A percentile compares a stretch with the other conserved stretches of the same genome.
These are phyloP conservation scores for Macrolepiota dolichaula DNA, from an alignment of 768 basidiomycete species.

Conservation along the genomic window DNA sequence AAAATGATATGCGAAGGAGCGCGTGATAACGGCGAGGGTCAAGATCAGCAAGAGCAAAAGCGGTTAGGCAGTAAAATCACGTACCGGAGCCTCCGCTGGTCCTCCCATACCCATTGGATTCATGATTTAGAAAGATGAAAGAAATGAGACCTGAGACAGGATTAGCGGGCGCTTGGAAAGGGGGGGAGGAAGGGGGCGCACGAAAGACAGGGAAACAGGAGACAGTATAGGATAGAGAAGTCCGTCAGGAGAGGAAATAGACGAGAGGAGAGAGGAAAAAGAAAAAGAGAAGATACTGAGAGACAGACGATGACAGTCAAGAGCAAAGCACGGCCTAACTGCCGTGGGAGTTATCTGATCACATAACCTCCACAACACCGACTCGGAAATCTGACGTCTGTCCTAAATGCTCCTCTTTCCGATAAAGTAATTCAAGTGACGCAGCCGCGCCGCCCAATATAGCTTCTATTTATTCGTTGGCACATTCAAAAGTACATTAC, in stretches of 20 bases:
- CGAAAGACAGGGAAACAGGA: conserved; percentile 52
- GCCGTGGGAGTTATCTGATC: conserved; percentile 39
- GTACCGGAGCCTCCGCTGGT: conserved; percentile 75
- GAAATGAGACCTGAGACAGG: conserved; percentile 43
- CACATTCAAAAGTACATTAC: conserved; percentile 82
- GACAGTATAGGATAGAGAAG: conserved; percentile 51
- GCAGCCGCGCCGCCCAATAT: background rate
- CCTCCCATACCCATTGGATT: conserved; percentile 72
- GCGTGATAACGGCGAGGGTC: conserved; percentile 18
- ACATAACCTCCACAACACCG: conserved; percentile 17
- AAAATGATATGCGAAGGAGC: conserved; percentile 19
- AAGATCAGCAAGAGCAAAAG: conserved; percentile 21
- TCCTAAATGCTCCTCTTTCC: conserved; percentile 8
- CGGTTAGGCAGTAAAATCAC: conserved; percentile 32
- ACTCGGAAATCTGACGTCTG: conserved; percentile 15
- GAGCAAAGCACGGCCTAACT: conserved; percentile 33
- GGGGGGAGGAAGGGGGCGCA: conserved; percentile 27
- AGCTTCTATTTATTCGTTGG: conserved; percentile 49
- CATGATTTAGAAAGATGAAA: conserved; percentile 62
- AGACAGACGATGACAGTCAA: conserved; percentile 47
- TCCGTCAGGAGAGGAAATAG: conserved; percentile 53
- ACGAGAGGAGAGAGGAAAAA: conserved; percentile 43
- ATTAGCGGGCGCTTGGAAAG: conserved; percentile 7
- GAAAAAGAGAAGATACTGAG: conserved; percentile 44
- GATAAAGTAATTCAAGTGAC: conserved; percentile 10